Evolutionary conservation across 2,329 filamentous ascomycete species (phyloP).

Genomic region (Fusarium nelsonii): DNA sequence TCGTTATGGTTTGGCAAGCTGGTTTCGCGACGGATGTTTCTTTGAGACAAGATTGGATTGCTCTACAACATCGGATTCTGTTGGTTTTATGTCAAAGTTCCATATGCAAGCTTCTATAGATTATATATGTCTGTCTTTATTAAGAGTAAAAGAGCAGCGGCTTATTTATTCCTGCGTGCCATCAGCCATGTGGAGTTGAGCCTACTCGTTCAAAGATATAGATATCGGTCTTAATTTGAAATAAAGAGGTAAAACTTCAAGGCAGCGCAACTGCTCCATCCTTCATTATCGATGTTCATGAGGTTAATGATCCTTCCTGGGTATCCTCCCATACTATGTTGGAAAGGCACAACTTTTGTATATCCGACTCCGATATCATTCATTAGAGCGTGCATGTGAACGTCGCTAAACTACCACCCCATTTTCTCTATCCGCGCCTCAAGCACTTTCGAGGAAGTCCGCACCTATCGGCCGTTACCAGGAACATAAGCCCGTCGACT

Average conservation of each 20-base stretch:
- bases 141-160: no score
- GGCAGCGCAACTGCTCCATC: conserved; percentile 4
- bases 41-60: no score
- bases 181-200: neutral
- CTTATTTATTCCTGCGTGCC: neutral
- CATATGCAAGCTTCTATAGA: neutral
- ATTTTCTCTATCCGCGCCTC: neutral
- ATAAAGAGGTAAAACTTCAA: neutral
- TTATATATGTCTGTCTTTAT: neutral
- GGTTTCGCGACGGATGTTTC: neutral
- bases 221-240: neutral
- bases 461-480: conserved; percentile 28
- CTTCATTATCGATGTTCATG: conserved; percentile 7
- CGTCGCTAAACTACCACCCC: neutral
- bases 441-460: neutral
- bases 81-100: no score
- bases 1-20: neutral
- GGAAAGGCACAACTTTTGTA: conserved; percentile 43
- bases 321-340: conserved; percentile 48
- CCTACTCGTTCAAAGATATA: neutral
- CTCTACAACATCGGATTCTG: no score
- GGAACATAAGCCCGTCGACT: conserved; percentile 59
- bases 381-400: conserved; percentile 21
- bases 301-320: conserved; percentile 47
- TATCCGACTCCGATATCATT: conserved; percentile 24